phyloP scores from a whole-genome alignment of 1,284 basidiomycete genomes.

The Tremellales sp. region DNA sequence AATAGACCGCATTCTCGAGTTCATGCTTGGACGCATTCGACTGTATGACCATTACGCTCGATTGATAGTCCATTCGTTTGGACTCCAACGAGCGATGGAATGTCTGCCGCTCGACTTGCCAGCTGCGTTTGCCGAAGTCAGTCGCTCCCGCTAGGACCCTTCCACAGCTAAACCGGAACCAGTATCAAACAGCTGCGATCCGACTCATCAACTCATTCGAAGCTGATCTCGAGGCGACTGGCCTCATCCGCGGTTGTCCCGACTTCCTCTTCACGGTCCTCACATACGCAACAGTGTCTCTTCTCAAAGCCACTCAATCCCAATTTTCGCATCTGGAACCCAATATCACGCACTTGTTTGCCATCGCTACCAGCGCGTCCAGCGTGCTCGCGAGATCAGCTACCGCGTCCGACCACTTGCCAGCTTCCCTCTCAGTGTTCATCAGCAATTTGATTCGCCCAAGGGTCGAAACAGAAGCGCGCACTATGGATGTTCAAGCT shows the following conservation, averaged over 20 bases:
- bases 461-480: not conserved
- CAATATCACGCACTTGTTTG: slow-evolving; percentile 11
- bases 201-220: slow-evolving; percentile 28
- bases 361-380: slow-evolving; percentile 13
- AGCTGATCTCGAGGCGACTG: slow-evolving; percentile 9
- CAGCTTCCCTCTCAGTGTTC: slow-evolving; percentile 23
- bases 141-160: slow-evolving; percentile 1
- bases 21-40: slow-evolving; percentile 16
- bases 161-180: not conserved
- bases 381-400: slow-evolving; percentile 30
- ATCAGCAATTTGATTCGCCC: slow-evolving; percentile 15
- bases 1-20: not conserved
- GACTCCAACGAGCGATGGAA: slow-evolving; percentile 20
- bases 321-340: slow-evolving; percentile 11
- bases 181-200: slow-evolving; percentile 26
- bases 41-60: slow-evolving; percentile 30
- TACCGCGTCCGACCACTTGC: slow-evolving; percentile 21
- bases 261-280: slow-evolving; percentile 31
- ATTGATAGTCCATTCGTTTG: slow-evolving; percentile 29
- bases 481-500: no score
- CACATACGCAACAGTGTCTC: slow-evolving; percentile 32
- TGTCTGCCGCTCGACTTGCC: slow-evolving; percentile 9
- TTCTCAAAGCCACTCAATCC: slow-evolving; percentile 18
- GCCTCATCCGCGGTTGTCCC: slow-evolving; percentile 22
- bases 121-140: slow-evolving; percentile 24